Conservation (phyloP, 495 filamentous ascomycete genomes). For the Podospora conica region DNA sequence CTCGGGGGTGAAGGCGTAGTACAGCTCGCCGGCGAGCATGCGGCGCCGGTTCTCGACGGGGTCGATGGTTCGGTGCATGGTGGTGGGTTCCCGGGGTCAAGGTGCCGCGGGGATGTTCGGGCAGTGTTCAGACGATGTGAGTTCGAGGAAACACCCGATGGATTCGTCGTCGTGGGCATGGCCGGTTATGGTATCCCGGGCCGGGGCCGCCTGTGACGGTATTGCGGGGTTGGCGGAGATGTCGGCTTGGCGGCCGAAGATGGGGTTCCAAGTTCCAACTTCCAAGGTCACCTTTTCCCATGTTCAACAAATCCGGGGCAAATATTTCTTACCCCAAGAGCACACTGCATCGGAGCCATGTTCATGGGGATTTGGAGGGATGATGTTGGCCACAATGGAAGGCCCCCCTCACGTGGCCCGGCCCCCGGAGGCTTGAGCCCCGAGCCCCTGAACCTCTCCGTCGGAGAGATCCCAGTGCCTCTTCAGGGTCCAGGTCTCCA, state of each 20-base stretch:
- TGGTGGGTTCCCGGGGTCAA: neutral
- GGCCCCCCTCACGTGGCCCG: no score
- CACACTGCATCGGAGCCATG: no score
- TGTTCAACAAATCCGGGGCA: neutral
- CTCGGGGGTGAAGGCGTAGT: slow-evolving; percentile 42
- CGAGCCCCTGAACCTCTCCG: no score
- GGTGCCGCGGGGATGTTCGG: no score
- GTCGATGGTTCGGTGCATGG: slow-evolving; percentile 14
- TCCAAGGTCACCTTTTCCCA: neutral
- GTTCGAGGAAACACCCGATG: no score
- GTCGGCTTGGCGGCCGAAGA: neutral
- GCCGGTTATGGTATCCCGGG: neutral
- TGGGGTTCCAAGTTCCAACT: neutral
- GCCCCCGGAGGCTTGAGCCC: no score
- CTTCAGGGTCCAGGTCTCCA: neutral
- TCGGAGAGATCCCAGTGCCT: no score
- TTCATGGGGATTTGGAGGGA: no score
- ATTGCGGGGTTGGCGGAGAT: neutral
- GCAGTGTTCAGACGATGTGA: neutral
- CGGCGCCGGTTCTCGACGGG: slow-evolving; percentile 40
- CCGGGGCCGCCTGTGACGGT: neutral
- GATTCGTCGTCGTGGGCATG: no score
- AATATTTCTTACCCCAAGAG: no score
- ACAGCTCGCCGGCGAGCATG: slow-evolving; percentile 48
- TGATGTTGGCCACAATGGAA: no score